phyloP scores from a whole-genome alignment of 1,284 basidiomycete genomes.

The Ustilago crameri region DNA sequence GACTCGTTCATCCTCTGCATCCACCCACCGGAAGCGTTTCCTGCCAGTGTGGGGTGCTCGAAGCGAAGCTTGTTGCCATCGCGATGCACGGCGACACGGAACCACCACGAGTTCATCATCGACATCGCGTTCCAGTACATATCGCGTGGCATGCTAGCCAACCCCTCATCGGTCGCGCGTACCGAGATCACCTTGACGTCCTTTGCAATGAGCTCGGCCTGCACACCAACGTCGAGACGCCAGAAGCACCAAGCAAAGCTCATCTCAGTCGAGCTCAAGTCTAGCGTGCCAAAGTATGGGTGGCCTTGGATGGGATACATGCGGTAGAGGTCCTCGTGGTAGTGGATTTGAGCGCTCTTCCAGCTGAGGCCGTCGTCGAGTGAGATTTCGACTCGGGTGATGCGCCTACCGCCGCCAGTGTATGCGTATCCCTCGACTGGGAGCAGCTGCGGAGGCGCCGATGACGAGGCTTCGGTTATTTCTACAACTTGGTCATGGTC shows the following conservation, averaged over 20 bases:
- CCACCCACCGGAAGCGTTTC: constrained; percentile 74
- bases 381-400: constrained; percentile 75
- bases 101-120: constrained; percentile 76
- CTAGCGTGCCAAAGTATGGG: constrained; percentile 69
- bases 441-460: constrained; percentile 15
- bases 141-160: constrained; percentile 72
- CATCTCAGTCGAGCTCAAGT: constrained; percentile 73
- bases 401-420: constrained; percentile 75
- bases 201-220: constrained; percentile 68
- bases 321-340: constrained; percentile 74
- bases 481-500: constrained; percentile 73
- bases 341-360: constrained; percentile 72
- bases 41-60: constrained; percentile 76
- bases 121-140: constrained; percentile 72
- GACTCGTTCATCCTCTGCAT: constrained; percentile 74
- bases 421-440: constrained; percentile 75
- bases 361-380: constrained; percentile 75
- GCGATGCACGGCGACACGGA: constrained; percentile 73
- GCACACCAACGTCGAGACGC: constrained; percentile 70
- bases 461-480: constrained; percentile 19
- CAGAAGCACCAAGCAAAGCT: constrained; percentile 79
- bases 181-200: constrained; percentile 72
- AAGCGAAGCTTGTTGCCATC: constrained; percentile 71
- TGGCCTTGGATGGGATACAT: constrained; percentile 63
- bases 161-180: constrained; percentile 74